These are phyloP conservation scores for Solanum sitiens DNA, from an alignment of 257 asterid species.

Conservation along the genomic window DNA sequence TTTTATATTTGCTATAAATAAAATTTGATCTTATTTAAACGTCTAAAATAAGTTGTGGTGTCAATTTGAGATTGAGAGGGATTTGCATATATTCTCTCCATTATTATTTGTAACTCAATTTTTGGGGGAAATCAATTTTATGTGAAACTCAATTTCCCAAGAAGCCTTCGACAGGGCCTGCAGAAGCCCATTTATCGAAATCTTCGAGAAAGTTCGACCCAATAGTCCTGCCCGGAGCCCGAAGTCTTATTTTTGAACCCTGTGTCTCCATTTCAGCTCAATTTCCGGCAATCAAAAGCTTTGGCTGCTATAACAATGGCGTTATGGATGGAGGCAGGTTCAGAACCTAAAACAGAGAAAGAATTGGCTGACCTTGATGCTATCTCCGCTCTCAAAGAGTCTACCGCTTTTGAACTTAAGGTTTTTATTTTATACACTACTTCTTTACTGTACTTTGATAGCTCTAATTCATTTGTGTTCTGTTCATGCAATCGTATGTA, in stretches of 20 bases:
- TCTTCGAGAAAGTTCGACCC: not conserved
- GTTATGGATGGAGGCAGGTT: conserved; percentile 70
- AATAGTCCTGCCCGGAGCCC: not conserved
- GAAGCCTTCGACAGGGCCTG: not conserved
- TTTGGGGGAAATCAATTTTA: no score
- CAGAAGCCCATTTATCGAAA: not conserved
- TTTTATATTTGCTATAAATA: no score
- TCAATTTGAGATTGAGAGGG: no score
- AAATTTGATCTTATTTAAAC: no score
- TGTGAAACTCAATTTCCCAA: no score
- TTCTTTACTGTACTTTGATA: not conserved
- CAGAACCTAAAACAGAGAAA: conserved; percentile 45
- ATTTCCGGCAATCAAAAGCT: not conserved
- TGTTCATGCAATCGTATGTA: not conserved
- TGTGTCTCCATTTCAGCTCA: not conserved
- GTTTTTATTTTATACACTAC: conserved; percentile 8
- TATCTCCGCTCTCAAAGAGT: conserved; percentile 62
- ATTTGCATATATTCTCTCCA: no score
- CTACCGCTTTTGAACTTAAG: conserved; percentile 83
- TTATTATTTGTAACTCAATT: no score
- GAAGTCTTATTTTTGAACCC: not conserved
- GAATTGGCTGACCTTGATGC: conserved; percentile 63
- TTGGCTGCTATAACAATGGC: conserved; percentile 24
- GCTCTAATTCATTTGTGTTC: not conserved
- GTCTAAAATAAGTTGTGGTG: no score